Evolutionary conservation across 352 stramenopile species (phyloP), one percentile per base, ranked within the genome.

Genomic region (Globisporangium recalcitrans): DNA sequence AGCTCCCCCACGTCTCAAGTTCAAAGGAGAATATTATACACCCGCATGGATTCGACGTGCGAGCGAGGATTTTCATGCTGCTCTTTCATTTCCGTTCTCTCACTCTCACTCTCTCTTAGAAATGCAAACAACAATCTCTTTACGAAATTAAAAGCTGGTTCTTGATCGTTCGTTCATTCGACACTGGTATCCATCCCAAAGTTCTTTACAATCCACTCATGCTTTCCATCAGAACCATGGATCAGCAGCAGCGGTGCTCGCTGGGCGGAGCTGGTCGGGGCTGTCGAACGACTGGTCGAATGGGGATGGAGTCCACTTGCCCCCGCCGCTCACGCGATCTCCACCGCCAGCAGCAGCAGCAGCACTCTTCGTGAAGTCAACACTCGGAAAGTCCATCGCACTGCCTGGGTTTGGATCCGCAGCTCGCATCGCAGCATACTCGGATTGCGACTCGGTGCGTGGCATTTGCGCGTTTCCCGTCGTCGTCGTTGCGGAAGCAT

Each of bases 141-240:
- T 14, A 44, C 13, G 36, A 44, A 44, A n/a, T 44, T n/a, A n/a
- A 44, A 44, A 44, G 5, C 13, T 19, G 36, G 16, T n/a, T 21
- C 36, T 44, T 44, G 11, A 44, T n/a, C 14, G n/a, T 44, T 44
- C 36, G n/a, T 44, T 52, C 46, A n/a, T n/a, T n/a, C n/a, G n/a
- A n/a, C n/a, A n/a, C n/a, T n/a, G n/a, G n/a, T n/a, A n/a, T n/a
- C n/a, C n/a, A n/a, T n/a, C n/a, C n/a, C n/a, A n/a, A n/a, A n/a
- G n/a, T n/a, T n/a, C n/a, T n/a, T n/a, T n/a, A n/a, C n/a, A n/a
- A n/a, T n/a, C n/a, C n/a, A n/a, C n/a, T n/a, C n/a, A n/a, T n/a
- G n/a, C n/a, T n/a, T n/a, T n/a, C n/a, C n/a, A 19, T 49, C 36
- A 60, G 9, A 60, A 16, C 53, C 53, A 60, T 8, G 53, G 53